These are phyloP conservation scores for Blastobotrys robertii DNA, from an alignment of 805 yeast species.

Conservation along the genomic window DNA sequence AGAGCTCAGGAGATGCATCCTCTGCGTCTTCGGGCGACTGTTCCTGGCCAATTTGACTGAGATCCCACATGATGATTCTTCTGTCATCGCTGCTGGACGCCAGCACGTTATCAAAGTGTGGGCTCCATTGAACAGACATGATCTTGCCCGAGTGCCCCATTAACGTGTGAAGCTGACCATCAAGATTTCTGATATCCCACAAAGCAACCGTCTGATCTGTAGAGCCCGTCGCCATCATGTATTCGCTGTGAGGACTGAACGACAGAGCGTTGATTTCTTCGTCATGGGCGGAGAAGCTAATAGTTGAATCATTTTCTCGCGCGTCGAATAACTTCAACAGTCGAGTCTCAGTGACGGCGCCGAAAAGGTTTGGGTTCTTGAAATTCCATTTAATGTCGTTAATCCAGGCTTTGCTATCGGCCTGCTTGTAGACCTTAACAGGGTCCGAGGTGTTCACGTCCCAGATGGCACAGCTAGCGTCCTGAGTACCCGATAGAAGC, in stretches of 20 bases:
- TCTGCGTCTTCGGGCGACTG: constrained; percentile 46
- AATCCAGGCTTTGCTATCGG: neutral
- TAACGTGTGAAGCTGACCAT: constrained; percentile 50
- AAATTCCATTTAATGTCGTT: constrained; percentile 38
- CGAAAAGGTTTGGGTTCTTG: constrained; percentile 35
- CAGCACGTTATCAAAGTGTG: constrained; percentile 40
- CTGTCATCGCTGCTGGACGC: constrained; percentile 58
- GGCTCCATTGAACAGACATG: constrained; percentile 46
- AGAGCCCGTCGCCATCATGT: constrained; percentile 65
- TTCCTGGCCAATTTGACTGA: constrained; percentile 43
- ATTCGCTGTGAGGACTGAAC: constrained; percentile 46
- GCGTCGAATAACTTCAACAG: constrained; percentile 53
- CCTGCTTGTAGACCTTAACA: neutral
- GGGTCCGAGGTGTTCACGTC: constrained; percentile 26
- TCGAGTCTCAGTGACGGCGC: constrained; percentile 62
- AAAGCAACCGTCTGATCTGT: constrained; percentile 63
- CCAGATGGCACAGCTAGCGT: constrained; percentile 64
- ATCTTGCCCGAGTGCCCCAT: constrained; percentile 57
- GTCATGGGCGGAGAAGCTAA: constrained; percentile 38
- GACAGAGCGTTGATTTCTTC: constrained; percentile 61
- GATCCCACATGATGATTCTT: constrained; percentile 67
- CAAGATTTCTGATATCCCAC: constrained; percentile 64
- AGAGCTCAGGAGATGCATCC: constrained; percentile 65
- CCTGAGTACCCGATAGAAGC: constrained; percentile 58
- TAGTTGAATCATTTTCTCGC: constrained; percentile 30